Base-by-base conservation (phyloP, 2,329 filamentous ascomycete genomes). In the Neoascochyta sp. region DNA sequence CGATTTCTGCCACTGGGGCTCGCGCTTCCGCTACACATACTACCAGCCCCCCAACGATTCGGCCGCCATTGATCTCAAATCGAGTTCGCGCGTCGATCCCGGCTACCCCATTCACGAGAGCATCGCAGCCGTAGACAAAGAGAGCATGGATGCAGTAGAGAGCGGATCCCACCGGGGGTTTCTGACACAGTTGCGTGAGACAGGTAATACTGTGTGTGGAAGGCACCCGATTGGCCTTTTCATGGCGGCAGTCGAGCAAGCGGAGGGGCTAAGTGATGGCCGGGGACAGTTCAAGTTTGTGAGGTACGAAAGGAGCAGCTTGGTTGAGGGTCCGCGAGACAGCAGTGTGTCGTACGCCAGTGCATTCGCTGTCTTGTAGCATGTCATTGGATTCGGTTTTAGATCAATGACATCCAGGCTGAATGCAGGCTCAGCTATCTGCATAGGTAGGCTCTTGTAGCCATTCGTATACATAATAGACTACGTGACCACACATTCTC, bases 1-100 rank as follows among this genome's bases (percentile, higher is more conserved):
- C 1, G 92, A 98, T 61, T 98, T 98, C 61, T 95, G 90, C 44
- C 92, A 98, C 63, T 98, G 92, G 92, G 92, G 92, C 8, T 50
- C 70, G 0, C 75, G 86, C 27, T 98, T 95, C 62, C 70, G 75
- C 32, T 98, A 96, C 62, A 86, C 80, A 16, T 83, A 83, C 36
- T 95, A 95, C 60, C 74, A 79, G 17, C 67, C 76, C 37, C 52
- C 69, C 14, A 46, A 62, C 54, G 39, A 63, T 67, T 53, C 69
- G 42, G 42, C 50, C 4, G 44, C 45, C 4, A 43, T 31, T 2
- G 42, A 50, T 7, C 45, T 63, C 9, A 43, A 43, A n/a, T 67
- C 53, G 13, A 67, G 68, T 22, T 63, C 32, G 50, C 70, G 29
- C 45, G 66, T 49, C 53, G 48, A 74, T 57, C 54, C 3, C 64